Evolutionary conservation across 768 basidiomycete genomes (phyloP).

Genomic region (Auricularia sp.): DNA sequence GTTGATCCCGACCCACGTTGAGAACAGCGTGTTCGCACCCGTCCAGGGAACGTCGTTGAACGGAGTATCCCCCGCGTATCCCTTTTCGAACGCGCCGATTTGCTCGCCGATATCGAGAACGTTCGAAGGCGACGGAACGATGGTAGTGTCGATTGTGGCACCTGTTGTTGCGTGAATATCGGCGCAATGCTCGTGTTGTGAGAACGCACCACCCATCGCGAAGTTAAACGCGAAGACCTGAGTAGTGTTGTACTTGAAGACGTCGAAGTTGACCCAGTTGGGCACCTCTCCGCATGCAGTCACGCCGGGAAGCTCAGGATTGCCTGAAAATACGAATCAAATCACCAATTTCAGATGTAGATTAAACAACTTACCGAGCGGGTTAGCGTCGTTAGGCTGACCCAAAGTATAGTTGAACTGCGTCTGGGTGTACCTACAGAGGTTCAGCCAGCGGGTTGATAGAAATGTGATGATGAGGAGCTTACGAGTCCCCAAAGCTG

Average conservation of each 20-base stretch:
- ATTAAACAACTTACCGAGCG: constrained; percentile 24
- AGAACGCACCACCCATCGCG: constrained; percentile 49
- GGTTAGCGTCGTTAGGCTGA: constrained; percentile 36
- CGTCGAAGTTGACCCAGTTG: constrained; percentile 51
- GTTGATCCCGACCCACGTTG: constrained; percentile 62
- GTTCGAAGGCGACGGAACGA: too few species aligned
- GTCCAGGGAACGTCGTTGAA: constrained; percentile 38
- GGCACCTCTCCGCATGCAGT: constrained; percentile 41
- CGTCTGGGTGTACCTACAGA: constrained; percentile 37
- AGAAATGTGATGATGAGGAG: not conserved
- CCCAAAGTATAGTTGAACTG: constrained; percentile 32
- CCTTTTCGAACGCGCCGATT: constrained; percentile 13
- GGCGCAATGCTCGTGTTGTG: too few species aligned
- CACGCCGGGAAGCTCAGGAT: constrained; percentile 41
- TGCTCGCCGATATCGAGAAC: too few species aligned
- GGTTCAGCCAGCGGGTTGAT: not conserved
- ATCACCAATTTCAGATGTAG: not conserved
- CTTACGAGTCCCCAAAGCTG: constrained; percentile 33
- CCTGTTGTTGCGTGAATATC: too few species aligned
- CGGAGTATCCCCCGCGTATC: too few species aligned
- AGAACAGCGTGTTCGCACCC: constrained; percentile 46
- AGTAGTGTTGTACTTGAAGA: constrained; percentile 42
- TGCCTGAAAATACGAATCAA: constrained; percentile 10
- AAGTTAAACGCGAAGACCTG: constrained; percentile 51
- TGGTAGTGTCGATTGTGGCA: too few species aligned